Conservation (phyloP, 257 asterid genomes). For the Handroanthus guayacan region DNA sequence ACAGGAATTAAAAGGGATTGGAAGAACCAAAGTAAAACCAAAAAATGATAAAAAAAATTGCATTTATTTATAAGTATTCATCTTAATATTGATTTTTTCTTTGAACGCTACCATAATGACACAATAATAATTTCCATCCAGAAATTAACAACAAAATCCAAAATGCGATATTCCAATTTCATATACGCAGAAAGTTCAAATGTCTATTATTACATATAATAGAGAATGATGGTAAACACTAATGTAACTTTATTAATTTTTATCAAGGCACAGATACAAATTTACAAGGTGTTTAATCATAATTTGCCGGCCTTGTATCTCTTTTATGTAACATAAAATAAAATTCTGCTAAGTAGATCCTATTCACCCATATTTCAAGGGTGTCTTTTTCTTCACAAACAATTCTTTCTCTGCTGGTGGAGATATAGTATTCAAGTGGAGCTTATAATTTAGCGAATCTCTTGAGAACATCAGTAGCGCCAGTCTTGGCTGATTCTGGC, state of each 20-base stretch:
- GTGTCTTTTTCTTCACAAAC: neutral
- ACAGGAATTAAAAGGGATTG: too few relatives aligned
- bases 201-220: too few relatives aligned
- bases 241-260: neutral
- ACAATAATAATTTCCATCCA: too few relatives aligned
- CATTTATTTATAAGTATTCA: too few relatives aligned
- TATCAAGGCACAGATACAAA: neutral
- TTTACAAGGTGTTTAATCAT: neutral
- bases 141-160: too few relatives aligned
- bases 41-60: too few relatives aligned
- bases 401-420: neutral
- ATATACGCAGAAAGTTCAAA: neutral
- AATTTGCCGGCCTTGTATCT: neutral
- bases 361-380: neutral
- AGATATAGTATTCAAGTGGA: neutral
- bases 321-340: too few relatives aligned
- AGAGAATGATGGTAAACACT: neutral
- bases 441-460: slow-evolving; percentile 67
- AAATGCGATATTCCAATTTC: neutral
- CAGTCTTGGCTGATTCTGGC: slow-evolving; percentile 54
- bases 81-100: too few relatives aligned
- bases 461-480: slow-evolving; percentile 57
- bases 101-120: too few relatives aligned
- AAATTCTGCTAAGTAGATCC: too few relatives aligned
- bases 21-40: too few relatives aligned